A percentile compares a stretch with the other conserved stretches of the same genome.
phyloP scores from a whole-genome alignment of 768 basidiomycete genomes.

The Fibroporia radiculosa region DNA sequence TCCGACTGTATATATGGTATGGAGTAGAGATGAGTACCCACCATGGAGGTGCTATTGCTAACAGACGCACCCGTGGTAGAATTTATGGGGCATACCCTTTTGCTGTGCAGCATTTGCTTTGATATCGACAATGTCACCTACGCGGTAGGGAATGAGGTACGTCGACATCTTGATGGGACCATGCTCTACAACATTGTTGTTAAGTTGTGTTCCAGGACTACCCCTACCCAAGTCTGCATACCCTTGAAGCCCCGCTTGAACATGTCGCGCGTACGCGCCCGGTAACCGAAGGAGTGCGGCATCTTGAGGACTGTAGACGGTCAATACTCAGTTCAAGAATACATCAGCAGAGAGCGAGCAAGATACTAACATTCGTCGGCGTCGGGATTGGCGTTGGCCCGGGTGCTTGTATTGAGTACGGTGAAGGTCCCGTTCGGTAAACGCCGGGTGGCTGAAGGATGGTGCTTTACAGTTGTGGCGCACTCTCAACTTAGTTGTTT shows the following conservation, averaged over 20 bases:
- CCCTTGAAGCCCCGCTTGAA: conserved; percentile 99
- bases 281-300: conserved; percentile 99
- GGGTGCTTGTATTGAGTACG: conserved; percentile 37
- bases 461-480: conserved; percentile 61
- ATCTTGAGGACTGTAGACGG: conserved; percentile 58
- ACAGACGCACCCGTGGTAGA: conserved; percentile 82
- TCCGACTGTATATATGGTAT: conserved; percentile 54
- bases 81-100: conserved; percentile 99
- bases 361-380: conserved; percentile 35
- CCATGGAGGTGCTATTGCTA: background rate
- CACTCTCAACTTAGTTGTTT: conserved; percentile 26
- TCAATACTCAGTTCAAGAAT: conserved; percentile 8
- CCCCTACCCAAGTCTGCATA: conserved; percentile 30
- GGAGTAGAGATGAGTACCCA: background rate
- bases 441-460: conserved; percentile 55
- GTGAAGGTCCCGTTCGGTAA: conserved; percentile 33
- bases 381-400: conserved; percentile 44
- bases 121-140: conserved; percentile 99
- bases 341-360: conserved; percentile 12
- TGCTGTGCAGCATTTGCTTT: conserved; percentile 98
- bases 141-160: conserved; percentile 85
- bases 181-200: conserved; percentile 51
- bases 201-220: background rate
- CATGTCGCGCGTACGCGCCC: conserved; percentile 99
- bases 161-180: conserved; percentile 89